Conservation (phyloP, 192 early-diverging fungal genomes). For the Coemansia sp. region DNA sequence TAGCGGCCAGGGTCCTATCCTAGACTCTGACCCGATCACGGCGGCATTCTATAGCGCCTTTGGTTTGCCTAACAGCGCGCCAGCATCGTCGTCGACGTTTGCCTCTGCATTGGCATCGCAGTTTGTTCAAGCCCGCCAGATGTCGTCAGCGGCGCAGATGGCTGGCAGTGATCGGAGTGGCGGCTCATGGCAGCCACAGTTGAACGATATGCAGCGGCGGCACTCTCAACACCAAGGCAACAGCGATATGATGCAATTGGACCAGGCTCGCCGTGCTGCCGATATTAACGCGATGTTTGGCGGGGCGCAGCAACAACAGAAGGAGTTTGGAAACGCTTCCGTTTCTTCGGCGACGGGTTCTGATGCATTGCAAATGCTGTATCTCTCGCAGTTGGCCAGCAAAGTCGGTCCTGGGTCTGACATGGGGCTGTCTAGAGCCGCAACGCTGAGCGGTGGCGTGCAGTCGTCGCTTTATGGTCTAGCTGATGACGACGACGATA, state of each 20-base stretch:
- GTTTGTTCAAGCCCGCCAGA: slow-evolving; percentile 30
- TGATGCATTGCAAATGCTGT: slow-evolving; percentile 55
- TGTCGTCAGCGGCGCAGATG: slow-evolving; percentile 17
- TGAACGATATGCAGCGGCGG: slow-evolving; percentile 4
- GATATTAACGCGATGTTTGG: not conserved
- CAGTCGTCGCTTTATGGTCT: slow-evolving; percentile 22
- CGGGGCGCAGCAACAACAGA: slow-evolving; percentile 12
- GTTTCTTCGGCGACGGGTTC: slow-evolving; percentile 3
- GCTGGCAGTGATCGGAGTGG: not conserved
- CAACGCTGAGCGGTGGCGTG: slow-evolving; percentile 14
- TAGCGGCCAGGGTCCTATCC: slow-evolving; percentile 43
- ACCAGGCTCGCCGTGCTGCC: not conserved
- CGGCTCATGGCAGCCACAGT: slow-evolving; percentile 1
- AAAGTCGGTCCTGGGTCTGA: slow-evolving; percentile 27
- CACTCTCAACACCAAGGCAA: slow-evolving; percentile 11
- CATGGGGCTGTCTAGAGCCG: slow-evolving; percentile 18
- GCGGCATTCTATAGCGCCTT: slow-evolving; percentile 55
- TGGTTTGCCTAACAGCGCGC: slow-evolving; percentile 27
- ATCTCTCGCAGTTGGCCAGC: slow-evolving; percentile 48
- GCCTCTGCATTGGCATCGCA: slow-evolving; percentile 31
- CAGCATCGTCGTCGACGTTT: slow-evolving; percentile 16
- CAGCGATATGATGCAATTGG: not conserved
- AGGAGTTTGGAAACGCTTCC: not conserved
- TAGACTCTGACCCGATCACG: slow-evolving; percentile 45
- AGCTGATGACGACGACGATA: slow-evolving; percentile 15